A percentile compares a stretch with the other conserved stretches of the same genome.
These are phyloP conservation scores for Boletus semigastroideus DNA, from an alignment of 1,284 basidiomycete species.

Conservation along the genomic window DNA sequence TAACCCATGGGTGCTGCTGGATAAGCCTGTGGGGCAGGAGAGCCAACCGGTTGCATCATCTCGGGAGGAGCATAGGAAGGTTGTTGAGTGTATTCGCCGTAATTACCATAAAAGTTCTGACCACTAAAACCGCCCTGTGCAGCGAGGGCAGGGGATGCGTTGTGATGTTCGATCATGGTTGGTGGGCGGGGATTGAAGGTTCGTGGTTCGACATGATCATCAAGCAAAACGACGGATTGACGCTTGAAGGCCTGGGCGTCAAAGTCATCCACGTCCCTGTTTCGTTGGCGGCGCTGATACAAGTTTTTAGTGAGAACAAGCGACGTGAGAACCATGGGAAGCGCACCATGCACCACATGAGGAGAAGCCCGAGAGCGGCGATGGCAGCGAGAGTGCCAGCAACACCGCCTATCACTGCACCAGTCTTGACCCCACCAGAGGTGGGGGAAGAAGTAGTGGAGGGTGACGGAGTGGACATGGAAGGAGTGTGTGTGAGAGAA, in stretches of 20 bases:
- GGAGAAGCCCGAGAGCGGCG: slow-evolving; percentile 45
- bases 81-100: slow-evolving; percentile 41
- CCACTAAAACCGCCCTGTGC: slow-evolving; percentile 22
- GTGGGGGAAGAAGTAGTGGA: slow-evolving; percentile 24
- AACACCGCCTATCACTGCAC: slow-evolving; percentile 53
- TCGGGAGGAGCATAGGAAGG: slow-evolving; percentile 28
- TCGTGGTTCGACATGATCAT: slow-evolving; percentile 40
- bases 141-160: slow-evolving; percentile 25
- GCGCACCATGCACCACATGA: slow-evolving; percentile 55
- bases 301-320: slow-evolving; percentile 3
- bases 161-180: slow-evolving; percentile 54
- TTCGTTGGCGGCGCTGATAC: slow-evolving; percentile 46
- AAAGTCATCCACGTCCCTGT: slow-evolving; percentile 46
- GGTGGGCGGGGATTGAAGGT: slow-evolving; percentile 49
- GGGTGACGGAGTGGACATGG: slow-evolving; percentile 5
- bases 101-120: slow-evolving; percentile 30
- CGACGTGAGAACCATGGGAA: background rate
- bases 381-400: slow-evolving; percentile 50
- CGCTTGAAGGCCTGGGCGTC: slow-evolving; percentile 53
- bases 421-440: slow-evolving; percentile 34
- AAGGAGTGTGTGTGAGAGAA: slow-evolving; percentile 1
- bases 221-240: slow-evolving; percentile 57
- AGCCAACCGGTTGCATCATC: slow-evolving; percentile 5
- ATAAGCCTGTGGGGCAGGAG: slow-evolving; percentile 21
- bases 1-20: slow-evolving; percentile 16